Evolutionary conservation across 257 asterid genomes (phyloP), one percentile per base, ranked within the genome.

Genomic region (Rehmannia glutinosa): DNA sequence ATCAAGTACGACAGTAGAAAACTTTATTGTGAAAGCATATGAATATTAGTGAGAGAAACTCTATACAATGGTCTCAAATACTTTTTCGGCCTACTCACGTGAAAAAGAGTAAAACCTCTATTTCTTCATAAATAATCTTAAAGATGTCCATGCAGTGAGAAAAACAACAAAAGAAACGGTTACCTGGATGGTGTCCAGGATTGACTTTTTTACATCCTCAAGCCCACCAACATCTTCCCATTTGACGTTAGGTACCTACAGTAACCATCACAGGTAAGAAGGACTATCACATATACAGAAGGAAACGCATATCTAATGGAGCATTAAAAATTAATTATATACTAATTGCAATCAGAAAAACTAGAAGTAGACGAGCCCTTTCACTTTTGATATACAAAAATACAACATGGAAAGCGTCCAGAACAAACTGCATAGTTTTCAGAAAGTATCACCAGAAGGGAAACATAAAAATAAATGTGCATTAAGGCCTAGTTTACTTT

Each of bases 181-280:
- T 80, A 93, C 97, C 95, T 94, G 99, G 72, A 94, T 96, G 17
- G 99, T 94, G 68, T 91, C 99, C 75, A 94, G 77, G 80, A 90
- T 94, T 20, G 96, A 88, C 76, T 86, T 88, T 80, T 94, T 94
- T 45, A 94, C 97, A 69, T 94, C 97, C 86, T 94, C 99, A 45
- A 94, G 97, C 72, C 99, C 99, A 68, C 97, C 99, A 60, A 94
- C 97, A 75, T 94, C 99, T 72, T 90, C 99, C 97, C 99, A 94
- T 78, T 94, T 86, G 72, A 94, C 82, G 47, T 94, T 59, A 3
- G 36, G 97, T 72, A 87, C 91, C 97, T 87, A 73, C 67, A 75
- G 20, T 46, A 56, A 69, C 30, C 46, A 68, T 47, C 56, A 77
- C 33, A 56, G 51, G 51, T 39, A 36, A 67, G 54, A 38, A 73